Evolutionary conservation across 1,139 yeast genomes (phyloP), one percentile per base, ranked within the genome.

Genomic region (Yamadazyma blattariae): DNA sequence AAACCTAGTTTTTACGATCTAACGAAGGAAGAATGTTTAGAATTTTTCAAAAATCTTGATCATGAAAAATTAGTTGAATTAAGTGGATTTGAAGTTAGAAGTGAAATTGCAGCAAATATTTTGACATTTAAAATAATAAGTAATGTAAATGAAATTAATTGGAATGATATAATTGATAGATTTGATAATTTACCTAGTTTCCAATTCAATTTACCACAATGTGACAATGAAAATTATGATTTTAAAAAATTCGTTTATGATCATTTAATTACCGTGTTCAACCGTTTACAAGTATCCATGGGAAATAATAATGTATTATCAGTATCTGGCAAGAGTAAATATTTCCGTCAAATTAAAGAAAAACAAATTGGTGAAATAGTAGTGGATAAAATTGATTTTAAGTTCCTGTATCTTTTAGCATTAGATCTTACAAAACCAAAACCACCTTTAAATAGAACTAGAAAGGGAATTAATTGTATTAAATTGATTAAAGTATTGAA

Each of bases 351-450:
- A 29, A 33, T 41, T 8, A 16, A 23, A 12, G 18, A 31, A 7
- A 35, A 12, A 3, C 21, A 16, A 13, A 12, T 17, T 9, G 34
- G 22, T 5, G 26, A 19, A 11, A 17, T 31, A 3, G 29, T 25
- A 13, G 32, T 27, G 2, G 29, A 30, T 7, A 25, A 32, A 22
- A 13, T 31, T 11, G 15, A n/a, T 11, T 16, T 11, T 7, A 12
- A 24, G 14, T 29, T 16, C n/a, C 33, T 32, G 29, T 33, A 35
- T 33, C 30, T 57, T 5, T 36, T 50, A 10, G 37, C 59, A 20
- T 23, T 62, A 5, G 57, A 57, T 22, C 37, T 67, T 7, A 47
- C 52, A 13, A 59, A 59, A 34, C 71, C 71, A 0, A 64, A 59
- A 33, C 54, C 64, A 0, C 49, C 47, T 8, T 38, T 40, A 5